A percentile compares a stretch with the other conserved stretches of the same genome.
Conservation (phyloP, 164 flowering plant genomes). For the Buxus sempervirens region DNA sequence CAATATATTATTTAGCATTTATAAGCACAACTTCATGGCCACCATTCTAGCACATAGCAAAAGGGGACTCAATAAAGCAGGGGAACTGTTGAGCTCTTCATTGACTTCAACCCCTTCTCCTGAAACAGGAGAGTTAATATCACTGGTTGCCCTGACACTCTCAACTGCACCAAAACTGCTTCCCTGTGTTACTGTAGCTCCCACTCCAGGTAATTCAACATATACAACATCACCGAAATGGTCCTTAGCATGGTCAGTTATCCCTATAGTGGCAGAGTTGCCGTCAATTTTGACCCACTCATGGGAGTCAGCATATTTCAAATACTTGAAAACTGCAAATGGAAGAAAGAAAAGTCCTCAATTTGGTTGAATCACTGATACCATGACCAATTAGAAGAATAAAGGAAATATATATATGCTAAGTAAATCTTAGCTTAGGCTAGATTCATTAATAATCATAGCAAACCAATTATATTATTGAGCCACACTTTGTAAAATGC, state of each 20-base stretch:
- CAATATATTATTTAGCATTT: no score
- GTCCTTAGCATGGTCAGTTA: conserved; percentile 83
- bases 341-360: no score
- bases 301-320: conserved; percentile 66
- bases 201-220: conserved; percentile 89
- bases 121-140: conserved; percentile 82
- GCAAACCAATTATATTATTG: no score
- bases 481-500: no score
- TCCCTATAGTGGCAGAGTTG: conserved; percentile 53
- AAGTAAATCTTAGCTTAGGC: no score
- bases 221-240: conserved; percentile 96
- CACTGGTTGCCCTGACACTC: no score
- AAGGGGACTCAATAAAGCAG: conserved; percentile 82
- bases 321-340: conserved; percentile 58
- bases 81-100: conserved; percentile 58
- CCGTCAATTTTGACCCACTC: conserved; percentile 77
- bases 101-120: conserved; percentile 87
- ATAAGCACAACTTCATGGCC: no score
- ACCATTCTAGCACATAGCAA: no score
- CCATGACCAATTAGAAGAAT: no score
- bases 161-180: conserved; percentile 88
- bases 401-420: no score
- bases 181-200: conserved; percentile 64
- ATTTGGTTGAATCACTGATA: no score
- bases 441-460: no score